Evolutionary conservation across 2,329 filamentous ascomycete genomes (phyloP), one percentile per base, ranked within the genome.

Genomic region (Parasarocladium wereldwijsianum): DNA sequence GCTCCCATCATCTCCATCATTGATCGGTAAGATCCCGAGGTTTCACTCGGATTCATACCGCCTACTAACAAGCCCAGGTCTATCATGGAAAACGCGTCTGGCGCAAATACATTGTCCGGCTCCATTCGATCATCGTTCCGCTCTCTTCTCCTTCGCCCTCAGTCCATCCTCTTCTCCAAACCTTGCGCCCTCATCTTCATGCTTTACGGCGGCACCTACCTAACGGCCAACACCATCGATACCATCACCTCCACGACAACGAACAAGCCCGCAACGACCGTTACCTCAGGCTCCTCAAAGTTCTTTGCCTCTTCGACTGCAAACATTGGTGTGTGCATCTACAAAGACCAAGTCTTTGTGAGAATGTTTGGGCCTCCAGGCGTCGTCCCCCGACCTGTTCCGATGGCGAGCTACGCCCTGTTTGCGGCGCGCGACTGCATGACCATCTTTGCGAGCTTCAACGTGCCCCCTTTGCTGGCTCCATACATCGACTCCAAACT

Each of bases 381-480:
- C 33, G 54, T 46, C 15, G 49, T 58, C 1, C 66, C 55, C 8
- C 60, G 64, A 11, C 55, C 64, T 16, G 77, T 93, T 1, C 75
- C 81, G 0, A 54, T 72, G 18, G 61, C 77, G 2, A 81, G 76
- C 7, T 90, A 85, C 54, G 59, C 65, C 1, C 70, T 93, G 34
- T 94, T 93, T 60, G 75, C 81, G 3, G 47, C 78, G 32, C 74
- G 86, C 42, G 86, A 94, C 57, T 83, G 77, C 54, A 58, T 93
- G 37, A 93, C 86, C 30, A 85, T 93, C 43, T 93, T 92, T 51
- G 84, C 84, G 4, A 82, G 74, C 9, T 96, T 94, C 66, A 94
- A 94, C 49, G 59, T 93, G 3, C 87, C 87, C 0, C 70, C 82
- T 0, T 46, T 90, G 2, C 62, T 94, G 8, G 82, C 81, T 0